phyloP scores from a whole-genome alignment of 768 basidiomycete species.

The Mycena indigotica region DNA sequence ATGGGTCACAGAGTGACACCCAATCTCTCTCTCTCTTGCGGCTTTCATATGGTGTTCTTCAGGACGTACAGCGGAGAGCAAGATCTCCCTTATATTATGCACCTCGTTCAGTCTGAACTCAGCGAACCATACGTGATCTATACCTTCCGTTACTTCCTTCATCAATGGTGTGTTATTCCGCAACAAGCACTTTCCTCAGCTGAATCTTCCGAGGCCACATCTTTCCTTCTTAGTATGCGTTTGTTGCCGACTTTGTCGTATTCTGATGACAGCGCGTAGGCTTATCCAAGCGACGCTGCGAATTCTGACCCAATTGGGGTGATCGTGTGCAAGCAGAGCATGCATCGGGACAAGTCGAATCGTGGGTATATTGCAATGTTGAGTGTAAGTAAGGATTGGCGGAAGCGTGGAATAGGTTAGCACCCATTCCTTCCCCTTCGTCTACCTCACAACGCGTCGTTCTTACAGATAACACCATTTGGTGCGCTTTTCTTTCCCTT shows the following conservation, averaged over 20 bases:
- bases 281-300: slow-evolving; percentile 51
- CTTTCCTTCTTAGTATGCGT: slow-evolving; percentile 72
- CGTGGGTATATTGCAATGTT: slow-evolving; percentile 99
- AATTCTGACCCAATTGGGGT: slow-evolving; percentile 75
- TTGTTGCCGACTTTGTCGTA: not conserved
- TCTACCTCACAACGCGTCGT: slow-evolving; percentile 39
- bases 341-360: slow-evolving; percentile 73
- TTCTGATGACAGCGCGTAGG: slow-evolving; percentile 39
- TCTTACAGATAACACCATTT: slow-evolving; percentile 51
- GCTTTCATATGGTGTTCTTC: slow-evolving; percentile 9
- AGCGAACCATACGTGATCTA: slow-evolving; percentile 84
- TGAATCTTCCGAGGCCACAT: slow-evolving; percentile 67
- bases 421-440: slow-evolving; percentile 36
- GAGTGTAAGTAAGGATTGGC: slow-evolving; percentile 79
- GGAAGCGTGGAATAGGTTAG: slow-evolving; percentile 92
- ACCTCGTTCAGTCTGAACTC: slow-evolving; percentile 22
- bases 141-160: slow-evolving; percentile 95
- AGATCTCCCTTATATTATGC: slow-evolving; percentile 20
- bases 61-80: slow-evolving; percentile 15
- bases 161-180: slow-evolving; percentile 77
- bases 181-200: slow-evolving; percentile 18
- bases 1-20: not conserved
- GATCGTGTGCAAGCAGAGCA: slow-evolving; percentile 96
- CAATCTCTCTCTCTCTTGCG: not conserved
- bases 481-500: slow-evolving; percentile 46